Percentiles rank a stretch among this genome's conserved stretches.
phyloP scores from a whole-genome alignment of 108 stramenopile species.

The Stephanodiscus minutulus region DNA sequence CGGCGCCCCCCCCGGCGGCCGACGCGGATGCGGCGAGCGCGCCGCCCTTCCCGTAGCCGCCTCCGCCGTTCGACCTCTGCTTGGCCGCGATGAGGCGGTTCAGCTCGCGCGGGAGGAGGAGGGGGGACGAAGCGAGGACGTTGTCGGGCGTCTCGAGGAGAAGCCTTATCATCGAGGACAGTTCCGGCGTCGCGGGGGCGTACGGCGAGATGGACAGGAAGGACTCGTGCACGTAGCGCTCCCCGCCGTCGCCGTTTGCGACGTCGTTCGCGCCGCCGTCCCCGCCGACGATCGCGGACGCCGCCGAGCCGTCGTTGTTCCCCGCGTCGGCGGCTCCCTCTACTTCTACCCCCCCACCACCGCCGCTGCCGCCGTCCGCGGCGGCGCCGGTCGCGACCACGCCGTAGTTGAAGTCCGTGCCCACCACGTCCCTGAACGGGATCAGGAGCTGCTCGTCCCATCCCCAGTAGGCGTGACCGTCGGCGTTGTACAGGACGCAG shows the following conservation, averaged over 20 bases:
- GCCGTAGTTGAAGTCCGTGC: slow-evolving; percentile 31
- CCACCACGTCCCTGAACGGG: slow-evolving; percentile 16
- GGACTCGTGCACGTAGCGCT: slow-evolving; percentile 37
- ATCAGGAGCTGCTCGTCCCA: slow-evolving; percentile 18
- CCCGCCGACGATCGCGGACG: not conserved
- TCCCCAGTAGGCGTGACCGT: slow-evolving; percentile 43
- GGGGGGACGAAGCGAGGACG: slow-evolving; percentile 31
- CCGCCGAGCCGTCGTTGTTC: too few species aligned
- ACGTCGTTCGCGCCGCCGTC: not conserved
- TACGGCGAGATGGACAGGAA: slow-evolving; percentile 44
- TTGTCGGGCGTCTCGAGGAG: slow-evolving; percentile 50
- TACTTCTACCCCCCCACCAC: not conserved
- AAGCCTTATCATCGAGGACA: slow-evolving; percentile 39
- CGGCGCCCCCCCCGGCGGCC: not conserved
- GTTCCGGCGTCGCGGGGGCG: slow-evolving; percentile 35
- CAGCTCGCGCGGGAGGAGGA: slow-evolving; percentile 41
- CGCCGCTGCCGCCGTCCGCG: too few species aligned
- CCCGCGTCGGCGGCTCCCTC: not conserved
- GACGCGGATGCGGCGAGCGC: not conserved
- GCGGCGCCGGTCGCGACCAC: slow-evolving; percentile 19
- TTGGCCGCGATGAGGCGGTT: slow-evolving; percentile 39
- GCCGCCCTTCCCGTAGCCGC: slow-evolving; percentile 8
- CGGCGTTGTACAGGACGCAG: slow-evolving; percentile 46
- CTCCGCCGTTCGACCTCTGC: not conserved
- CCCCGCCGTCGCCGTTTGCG: not conserved